phyloP scores from a whole-genome alignment of 495 filamentous ascomycete genomes.

The Penicillium pancosmium region DNA sequence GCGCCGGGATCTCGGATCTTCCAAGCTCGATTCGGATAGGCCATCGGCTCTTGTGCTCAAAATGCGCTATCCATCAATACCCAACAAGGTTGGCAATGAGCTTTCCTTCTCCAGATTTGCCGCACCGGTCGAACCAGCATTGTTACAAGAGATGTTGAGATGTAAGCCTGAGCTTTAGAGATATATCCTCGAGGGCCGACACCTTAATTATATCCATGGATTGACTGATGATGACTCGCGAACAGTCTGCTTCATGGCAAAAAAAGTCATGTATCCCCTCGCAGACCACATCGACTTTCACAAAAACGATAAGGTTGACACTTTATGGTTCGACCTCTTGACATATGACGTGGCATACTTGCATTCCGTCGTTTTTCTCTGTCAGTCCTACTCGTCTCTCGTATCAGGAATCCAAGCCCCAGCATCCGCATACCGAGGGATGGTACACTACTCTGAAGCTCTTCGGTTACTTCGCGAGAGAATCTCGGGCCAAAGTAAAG shows the following conservation, averaged over 20 bases:
- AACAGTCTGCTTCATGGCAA: conserved; percentile 44
- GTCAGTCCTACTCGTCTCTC: conserved; percentile 35
- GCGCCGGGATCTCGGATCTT: neutral
- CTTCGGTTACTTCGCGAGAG: conserved; percentile 39
- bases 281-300: conserved; percentile 41
- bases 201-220: too few species aligned
- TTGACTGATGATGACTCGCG: neutral
- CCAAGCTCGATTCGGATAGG: neutral
- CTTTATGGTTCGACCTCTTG: conserved; percentile 36
- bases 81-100: conserved; percentile 19
- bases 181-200: too few species aligned
- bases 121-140: conserved; percentile 29
- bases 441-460: conserved; percentile 32
- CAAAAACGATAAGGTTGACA: conserved; percentile 18
- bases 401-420: conserved; percentile 1
- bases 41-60: conserved; percentile 1
- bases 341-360: conserved; percentile 39
- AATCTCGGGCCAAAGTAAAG: conserved; percentile 19
- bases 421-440: neutral
- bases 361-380: conserved; percentile 38
- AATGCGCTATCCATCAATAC: conserved; percentile 9
- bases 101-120: conserved; percentile 32
- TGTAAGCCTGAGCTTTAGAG: conserved; percentile 14
- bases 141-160: conserved; percentile 19
- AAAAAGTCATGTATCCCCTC: conserved; percentile 39